phyloP scores from a whole-genome alignment of 2,329 filamentous ascomycete genomes.

The Trichoderma cornu-damae region DNA sequence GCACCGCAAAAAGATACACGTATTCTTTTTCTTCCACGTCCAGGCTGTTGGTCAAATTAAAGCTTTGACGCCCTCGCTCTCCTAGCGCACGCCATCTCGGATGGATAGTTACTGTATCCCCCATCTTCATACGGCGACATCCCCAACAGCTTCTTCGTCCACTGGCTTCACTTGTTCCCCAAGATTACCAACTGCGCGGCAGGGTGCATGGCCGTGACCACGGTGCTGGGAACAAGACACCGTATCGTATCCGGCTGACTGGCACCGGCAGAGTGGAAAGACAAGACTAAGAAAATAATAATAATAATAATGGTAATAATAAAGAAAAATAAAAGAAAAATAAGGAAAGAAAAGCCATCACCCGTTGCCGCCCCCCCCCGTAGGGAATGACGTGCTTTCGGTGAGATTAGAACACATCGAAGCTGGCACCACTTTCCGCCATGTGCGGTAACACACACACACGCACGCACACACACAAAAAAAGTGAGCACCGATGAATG shows the following conservation, averaged over 20 bases:
- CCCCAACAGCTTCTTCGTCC: conserved; percentile 3
- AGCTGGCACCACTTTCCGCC: not conserved
- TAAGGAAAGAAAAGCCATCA: not conserved
- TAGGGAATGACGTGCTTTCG: conserved; percentile 6
- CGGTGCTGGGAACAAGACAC: not conserved
- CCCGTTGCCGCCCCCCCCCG: conserved; percentile 1
- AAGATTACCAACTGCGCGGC: conserved; percentile 4
- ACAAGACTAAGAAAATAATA: not conserved
- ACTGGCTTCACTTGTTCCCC: not conserved
- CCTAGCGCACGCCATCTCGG: conserved; percentile 3
- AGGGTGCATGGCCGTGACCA: conserved; percentile 13
- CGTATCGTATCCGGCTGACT: not conserved
- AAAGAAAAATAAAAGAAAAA: not conserved
- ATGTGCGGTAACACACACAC: not conserved
- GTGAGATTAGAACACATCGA: not conserved
- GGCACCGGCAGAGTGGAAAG: not conserved
- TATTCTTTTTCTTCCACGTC: not conserved
- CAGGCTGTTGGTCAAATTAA: not conserved
- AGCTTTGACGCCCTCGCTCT: not conserved
- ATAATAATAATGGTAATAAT: not conserved
- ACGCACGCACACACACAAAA: too few species aligned
- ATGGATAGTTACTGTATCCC: too few species aligned
- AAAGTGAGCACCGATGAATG: not conserved
- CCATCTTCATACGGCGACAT: not conserved
- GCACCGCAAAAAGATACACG: too few species aligned